Percentiles rank a stretch among this genome's conserved stretches.
Conservation (phyloP, 495 filamentous ascomycete genomes). For the Penicillium nucicola region DNA sequence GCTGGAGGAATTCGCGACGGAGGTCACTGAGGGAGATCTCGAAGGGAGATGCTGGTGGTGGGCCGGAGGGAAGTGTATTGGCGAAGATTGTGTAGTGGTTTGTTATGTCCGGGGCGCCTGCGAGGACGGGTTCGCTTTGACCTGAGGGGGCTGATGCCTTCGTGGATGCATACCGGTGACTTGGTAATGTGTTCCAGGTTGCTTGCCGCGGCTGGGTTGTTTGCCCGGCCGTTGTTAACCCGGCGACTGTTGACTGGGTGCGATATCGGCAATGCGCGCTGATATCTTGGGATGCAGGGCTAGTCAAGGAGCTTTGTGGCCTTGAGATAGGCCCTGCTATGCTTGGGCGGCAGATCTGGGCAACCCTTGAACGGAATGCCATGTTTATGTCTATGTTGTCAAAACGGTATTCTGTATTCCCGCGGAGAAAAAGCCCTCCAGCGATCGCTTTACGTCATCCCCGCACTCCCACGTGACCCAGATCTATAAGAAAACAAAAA, state of each 20-base stretch:
- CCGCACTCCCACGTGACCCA: constrained; percentile 16
- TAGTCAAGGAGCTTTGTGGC: not conserved
- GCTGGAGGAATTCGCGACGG: constrained; percentile 77
- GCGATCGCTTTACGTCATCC: constrained; percentile 18
- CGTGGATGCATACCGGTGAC: constrained; percentile 16
- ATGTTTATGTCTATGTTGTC: constrained; percentile 6
- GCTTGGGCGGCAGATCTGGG: constrained; percentile 4
- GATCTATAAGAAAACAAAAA: not conserved
- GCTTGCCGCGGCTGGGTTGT: not conserved
- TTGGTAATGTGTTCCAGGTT: not conserved
- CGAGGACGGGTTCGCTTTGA: constrained; percentile 6
- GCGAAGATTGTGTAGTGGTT: constrained; percentile 90
- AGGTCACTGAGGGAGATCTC: constrained; percentile 61
- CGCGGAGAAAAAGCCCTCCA: constrained; percentile 3
- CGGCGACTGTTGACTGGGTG: not conserved
- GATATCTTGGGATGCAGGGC: constrained; percentile 1
- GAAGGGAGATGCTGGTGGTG: constrained; percentile 78
- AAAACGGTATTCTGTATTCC: not conserved
- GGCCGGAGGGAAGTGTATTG: constrained; percentile 69
- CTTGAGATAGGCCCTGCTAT: not conserved
- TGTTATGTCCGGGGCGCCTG: constrained; percentile 36
- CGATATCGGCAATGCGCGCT: constrained; percentile 2
- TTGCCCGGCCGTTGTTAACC: not conserved
- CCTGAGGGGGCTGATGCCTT: constrained; percentile 10
- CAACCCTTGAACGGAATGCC: constrained; percentile 10